A percentile compares a stretch with the other conserved stretches of the same genome.
Evolutionary conservation across 768 basidiomycete species (phyloP).

Genomic region (Cyclocybe cylindracea): DNA sequence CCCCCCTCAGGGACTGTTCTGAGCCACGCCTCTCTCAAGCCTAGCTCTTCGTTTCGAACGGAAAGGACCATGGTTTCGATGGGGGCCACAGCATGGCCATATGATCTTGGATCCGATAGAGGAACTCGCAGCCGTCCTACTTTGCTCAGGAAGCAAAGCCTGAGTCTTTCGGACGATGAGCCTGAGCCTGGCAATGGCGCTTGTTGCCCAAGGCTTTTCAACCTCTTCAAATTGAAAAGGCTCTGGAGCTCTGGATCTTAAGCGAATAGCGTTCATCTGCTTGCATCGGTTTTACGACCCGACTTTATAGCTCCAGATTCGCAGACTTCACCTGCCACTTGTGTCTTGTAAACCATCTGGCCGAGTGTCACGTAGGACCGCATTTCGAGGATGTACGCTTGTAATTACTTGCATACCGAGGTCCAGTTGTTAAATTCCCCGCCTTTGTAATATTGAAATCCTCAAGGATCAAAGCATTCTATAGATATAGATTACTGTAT

Average conservation of each 20-base stretch:
- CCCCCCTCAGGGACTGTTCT: background rate
- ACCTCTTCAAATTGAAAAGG: slow-evolving; percentile 14
- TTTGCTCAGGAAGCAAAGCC: slow-evolving; percentile 16
- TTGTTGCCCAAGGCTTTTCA: slow-evolving; percentile 13
- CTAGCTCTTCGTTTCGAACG: slow-evolving; percentile 34
- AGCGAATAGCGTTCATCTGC: background rate
- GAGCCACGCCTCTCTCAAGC: slow-evolving; percentile 20
- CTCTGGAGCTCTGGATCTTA: slow-evolving; percentile 15
- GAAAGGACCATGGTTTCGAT: slow-evolving; percentile 36
- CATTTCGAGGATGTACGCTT: no score
- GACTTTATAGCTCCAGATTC: no score
- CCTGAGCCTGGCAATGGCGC: slow-evolving; percentile 1
- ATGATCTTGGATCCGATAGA: slow-evolving; percentile 18
- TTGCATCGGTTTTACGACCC: no score
- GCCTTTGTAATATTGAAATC: no score
- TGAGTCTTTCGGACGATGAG: background rate
- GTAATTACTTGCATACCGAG: no score
- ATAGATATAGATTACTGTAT: no score
- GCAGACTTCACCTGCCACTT: no score
- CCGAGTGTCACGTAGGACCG: no score
- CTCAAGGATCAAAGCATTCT: no score
- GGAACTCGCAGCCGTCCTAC: slow-evolving; percentile 15
- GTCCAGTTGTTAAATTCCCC: no score
- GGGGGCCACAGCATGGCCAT: slow-evolving; percentile 31
- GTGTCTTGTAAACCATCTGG: no score